phyloP scores from a whole-genome alignment of 495 filamentous ascomycete species.

The Xylaria curta region DNA sequence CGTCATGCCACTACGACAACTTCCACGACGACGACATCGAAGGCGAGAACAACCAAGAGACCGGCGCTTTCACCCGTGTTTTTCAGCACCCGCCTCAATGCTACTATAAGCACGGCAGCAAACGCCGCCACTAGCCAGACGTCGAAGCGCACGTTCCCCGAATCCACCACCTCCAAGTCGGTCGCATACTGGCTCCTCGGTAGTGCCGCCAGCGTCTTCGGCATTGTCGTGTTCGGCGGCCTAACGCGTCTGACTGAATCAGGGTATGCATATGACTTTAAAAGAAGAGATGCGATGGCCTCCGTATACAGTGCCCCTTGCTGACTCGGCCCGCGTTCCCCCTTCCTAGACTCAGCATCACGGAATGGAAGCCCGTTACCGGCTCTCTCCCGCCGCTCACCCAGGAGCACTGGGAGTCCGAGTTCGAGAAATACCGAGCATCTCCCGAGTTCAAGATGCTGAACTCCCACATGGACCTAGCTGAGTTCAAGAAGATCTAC shows the following conservation, averaged over 20 bases:
- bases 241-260: conserved; percentile 94
- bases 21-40: conserved; percentile 4
- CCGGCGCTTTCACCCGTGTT: conserved; percentile 35
- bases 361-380: conserved; percentile 98
- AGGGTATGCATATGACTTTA: conserved; percentile 62
- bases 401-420: conserved; percentile 79
- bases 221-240: conserved; percentile 94
- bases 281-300: neutral
- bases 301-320: neutral
- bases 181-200: conserved; percentile 94
- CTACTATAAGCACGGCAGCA: conserved; percentile 3
- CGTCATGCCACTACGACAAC: conserved; percentile 17
- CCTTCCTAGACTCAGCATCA: conserved; percentile 84
- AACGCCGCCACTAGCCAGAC: conserved; percentile 35
- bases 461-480: conserved; percentile 88
- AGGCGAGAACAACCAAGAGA: neutral
- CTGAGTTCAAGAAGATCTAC: conserved; percentile 97
- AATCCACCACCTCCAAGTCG: conserved; percentile 65
- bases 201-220: conserved; percentile 91
- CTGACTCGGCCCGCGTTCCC: conserved; percentile 29
- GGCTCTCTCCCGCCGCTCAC: conserved; percentile 87
- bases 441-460: conserved; percentile 91
- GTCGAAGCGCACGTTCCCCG: conserved; percentile 62
- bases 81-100: conserved; percentile 43
- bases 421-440: conserved; percentile 88